Percentiles rank a stretch among this genome's conserved stretches.
phyloP scores from a whole-genome alignment of 2,329 filamentous ascomycete genomes.

The Zymoseptoria tritici region DNA sequence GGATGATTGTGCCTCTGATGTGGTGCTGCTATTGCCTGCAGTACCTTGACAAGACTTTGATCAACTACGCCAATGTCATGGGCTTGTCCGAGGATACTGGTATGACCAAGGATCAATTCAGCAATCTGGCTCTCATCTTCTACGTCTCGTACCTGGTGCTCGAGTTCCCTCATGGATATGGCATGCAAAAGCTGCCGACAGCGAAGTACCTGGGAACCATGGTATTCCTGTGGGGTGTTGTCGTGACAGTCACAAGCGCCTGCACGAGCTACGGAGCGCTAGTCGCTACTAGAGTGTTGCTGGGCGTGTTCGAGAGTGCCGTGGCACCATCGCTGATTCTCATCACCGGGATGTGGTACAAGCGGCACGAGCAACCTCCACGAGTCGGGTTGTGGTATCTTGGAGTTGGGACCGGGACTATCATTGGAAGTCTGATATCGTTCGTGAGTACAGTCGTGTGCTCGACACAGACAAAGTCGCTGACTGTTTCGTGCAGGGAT shows the following conservation, averaged over 20 bases:
- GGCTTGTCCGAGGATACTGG: conserved; percentile 32
- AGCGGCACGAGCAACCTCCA: conserved; percentile 49
- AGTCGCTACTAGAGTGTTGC: conserved; percentile 43
- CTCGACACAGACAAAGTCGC: background rate
- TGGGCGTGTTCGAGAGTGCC: conserved; percentile 49
- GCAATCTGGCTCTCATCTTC: conserved; percentile 30
- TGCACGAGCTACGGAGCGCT: conserved; percentile 46
- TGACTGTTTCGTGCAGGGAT: background rate
- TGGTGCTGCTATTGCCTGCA: conserved; percentile 34
- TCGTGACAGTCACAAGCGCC: conserved; percentile 43
- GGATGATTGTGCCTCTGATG: conserved; percentile 36
- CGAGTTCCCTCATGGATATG: conserved; percentile 38
- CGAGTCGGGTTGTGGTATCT: conserved; percentile 61
- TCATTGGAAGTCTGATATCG: conserved; percentile 49
- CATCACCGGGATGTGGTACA: conserved; percentile 44
- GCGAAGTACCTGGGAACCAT: conserved; percentile 45
- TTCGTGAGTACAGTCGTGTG: conserved; percentile 33
- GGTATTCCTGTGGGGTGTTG: conserved; percentile 41
- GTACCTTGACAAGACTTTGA: conserved; percentile 35
- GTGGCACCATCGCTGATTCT: conserved; percentile 50
- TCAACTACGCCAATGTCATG: conserved; percentile 39
- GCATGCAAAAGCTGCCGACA: conserved; percentile 48
- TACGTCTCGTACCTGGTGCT: conserved; percentile 33
- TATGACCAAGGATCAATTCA: conserved; percentile 31
- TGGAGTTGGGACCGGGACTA: conserved; percentile 52